phyloP scores from a whole-genome alignment of 306 rosid species.

The Glycine tomentella region DNA sequence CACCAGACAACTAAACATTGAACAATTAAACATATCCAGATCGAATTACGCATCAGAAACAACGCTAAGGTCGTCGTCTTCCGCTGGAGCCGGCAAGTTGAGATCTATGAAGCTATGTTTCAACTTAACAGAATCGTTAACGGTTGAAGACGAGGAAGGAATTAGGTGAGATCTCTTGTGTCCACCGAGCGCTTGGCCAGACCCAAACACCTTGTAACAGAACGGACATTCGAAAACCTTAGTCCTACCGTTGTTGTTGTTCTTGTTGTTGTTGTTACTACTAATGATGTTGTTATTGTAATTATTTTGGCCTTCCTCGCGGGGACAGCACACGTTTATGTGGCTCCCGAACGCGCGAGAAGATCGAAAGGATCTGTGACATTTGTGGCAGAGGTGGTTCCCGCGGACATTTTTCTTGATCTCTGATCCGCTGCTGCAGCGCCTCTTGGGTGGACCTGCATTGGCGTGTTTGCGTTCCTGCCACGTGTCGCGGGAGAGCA shows the following conservation, averaged over 20 bases:
- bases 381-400: slow-evolving; percentile 62
- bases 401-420: slow-evolving; percentile 39
- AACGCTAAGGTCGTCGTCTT: slow-evolving; percentile 75
- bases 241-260: not conserved
- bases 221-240: slow-evolving; percentile 84
- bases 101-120: slow-evolving; percentile 79
- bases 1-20: not conserved
- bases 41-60: slow-evolving; percentile 60
- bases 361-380: slow-evolving; percentile 76
- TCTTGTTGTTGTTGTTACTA: not conserved
- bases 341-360: slow-evolving; percentile 70
- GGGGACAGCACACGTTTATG: slow-evolving; percentile 56
- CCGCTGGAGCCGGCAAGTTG: slow-evolving; percentile 79
- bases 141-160: slow-evolving; percentile 43
- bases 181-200: slow-evolving; percentile 97
- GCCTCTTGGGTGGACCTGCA: not conserved
- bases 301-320: not conserved
- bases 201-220: slow-evolving; percentile 80
- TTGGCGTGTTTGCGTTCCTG: not conserved
- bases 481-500: slow-evolving; percentile 79
- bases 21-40: slow-evolving; percentile 29
- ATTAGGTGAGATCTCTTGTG: slow-evolving; percentile 87
- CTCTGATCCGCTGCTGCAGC: slow-evolving; percentile 31
- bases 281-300: not conserved
- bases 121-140: not conserved